Evolutionary conservation across 208 protist species (phyloP).

Genomic region (Wallacemonas sp.): DNA sequence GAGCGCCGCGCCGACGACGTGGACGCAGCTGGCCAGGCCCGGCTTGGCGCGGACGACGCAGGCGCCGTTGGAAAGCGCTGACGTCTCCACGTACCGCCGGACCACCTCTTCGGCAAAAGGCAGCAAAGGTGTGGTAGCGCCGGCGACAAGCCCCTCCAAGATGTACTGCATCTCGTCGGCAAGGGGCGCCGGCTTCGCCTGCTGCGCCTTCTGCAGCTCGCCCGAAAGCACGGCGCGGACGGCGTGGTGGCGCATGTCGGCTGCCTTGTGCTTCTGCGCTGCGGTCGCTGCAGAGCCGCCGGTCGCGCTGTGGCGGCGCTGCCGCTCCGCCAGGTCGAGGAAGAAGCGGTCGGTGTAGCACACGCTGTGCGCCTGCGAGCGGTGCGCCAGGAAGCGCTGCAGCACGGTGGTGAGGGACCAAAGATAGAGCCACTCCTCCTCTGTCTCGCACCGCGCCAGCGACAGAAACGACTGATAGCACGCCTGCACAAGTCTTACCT

Average conservation of each 20-base stretch:
- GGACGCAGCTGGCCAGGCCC: constrained; percentile 42
- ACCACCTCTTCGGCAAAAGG: constrained; percentile 66
- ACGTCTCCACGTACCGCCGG: constrained; percentile 53
- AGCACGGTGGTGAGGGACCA: constrained; percentile 56
- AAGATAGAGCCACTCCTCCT: constrained; percentile 63
- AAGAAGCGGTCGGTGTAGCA: constrained; percentile 83
- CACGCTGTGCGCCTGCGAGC: constrained; percentile 31
- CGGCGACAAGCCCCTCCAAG: constrained; percentile 48
- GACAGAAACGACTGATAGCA: constrained; percentile 55
- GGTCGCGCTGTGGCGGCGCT: constrained; percentile 18
- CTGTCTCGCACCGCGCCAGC: constrained; percentile 31
- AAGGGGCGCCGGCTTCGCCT: constrained; percentile 11
- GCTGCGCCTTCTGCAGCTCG: constrained; percentile 31
- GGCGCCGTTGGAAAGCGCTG: constrained; percentile 50
- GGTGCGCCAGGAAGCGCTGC: constrained; percentile 51
- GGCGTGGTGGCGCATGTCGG: constrained; percentile 29
- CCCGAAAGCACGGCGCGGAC: constrained; percentile 42
- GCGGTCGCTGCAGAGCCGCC: constrained; percentile 17
- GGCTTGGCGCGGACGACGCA: constrained; percentile 43
- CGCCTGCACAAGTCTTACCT: constrained; percentile 66
- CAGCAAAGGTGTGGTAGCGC: constrained; percentile 38
- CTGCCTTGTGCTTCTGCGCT: neutral
- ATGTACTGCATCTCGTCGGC: constrained; percentile 43
- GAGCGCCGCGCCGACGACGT: constrained; percentile 57
- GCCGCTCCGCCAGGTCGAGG: constrained; percentile 48